Evolutionary conservation across 192 early-diverging fungal species (phyloP).

Genomic region (Borealophlyctis nickersoniae): DNA sequence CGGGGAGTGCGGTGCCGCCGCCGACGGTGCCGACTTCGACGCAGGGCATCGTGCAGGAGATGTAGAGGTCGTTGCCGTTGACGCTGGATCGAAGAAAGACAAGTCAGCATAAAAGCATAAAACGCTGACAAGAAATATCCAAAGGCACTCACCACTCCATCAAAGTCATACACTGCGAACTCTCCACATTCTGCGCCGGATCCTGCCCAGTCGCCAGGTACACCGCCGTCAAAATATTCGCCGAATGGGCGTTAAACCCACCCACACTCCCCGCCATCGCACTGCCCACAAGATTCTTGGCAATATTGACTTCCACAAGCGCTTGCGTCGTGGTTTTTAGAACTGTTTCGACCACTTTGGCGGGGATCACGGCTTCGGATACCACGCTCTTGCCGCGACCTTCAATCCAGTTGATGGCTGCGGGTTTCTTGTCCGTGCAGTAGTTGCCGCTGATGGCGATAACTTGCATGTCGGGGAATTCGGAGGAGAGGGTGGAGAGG

Average conservation of each 20-base stretch:
- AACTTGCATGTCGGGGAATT: constrained; percentile 72
- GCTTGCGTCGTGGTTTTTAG: constrained; percentile 82
- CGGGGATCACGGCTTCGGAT: constrained; percentile 79
- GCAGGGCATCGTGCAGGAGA: constrained; percentile 90
- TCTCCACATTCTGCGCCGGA: constrained; percentile 94
- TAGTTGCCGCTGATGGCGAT: constrained; percentile 89
- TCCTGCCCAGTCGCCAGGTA: constrained; percentile 93
- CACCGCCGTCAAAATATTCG: constrained; percentile 87
- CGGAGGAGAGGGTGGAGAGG: constrained; percentile 50
- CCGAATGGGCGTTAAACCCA: constrained; percentile 93
- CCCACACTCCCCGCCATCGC: constrained; percentile 91
- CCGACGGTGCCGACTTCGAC: constrained; percentile 94
- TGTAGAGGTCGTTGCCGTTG: constrained; percentile 79
- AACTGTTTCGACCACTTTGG: constrained; percentile 70
- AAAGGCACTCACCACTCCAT: too few relatives aligned
- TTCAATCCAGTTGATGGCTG: constrained; percentile 96
- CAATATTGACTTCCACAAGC: constrained; percentile 74
- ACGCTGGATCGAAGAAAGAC: too few relatives aligned
- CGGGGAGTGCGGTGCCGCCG: constrained; percentile 79
- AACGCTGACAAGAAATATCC: too few relatives aligned
- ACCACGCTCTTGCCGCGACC: constrained; percentile 93
- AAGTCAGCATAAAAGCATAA: too few relatives aligned
- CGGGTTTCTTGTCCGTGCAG: constrained; percentile 95
- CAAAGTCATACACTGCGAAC: constrained; percentile 87
- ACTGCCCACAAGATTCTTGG: constrained; percentile 89